These are phyloP conservation scores for Aspergillus luchuensis DNA, from an alignment of 2,329 filamentous ascomycete species.

Conservation along the genomic window DNA sequence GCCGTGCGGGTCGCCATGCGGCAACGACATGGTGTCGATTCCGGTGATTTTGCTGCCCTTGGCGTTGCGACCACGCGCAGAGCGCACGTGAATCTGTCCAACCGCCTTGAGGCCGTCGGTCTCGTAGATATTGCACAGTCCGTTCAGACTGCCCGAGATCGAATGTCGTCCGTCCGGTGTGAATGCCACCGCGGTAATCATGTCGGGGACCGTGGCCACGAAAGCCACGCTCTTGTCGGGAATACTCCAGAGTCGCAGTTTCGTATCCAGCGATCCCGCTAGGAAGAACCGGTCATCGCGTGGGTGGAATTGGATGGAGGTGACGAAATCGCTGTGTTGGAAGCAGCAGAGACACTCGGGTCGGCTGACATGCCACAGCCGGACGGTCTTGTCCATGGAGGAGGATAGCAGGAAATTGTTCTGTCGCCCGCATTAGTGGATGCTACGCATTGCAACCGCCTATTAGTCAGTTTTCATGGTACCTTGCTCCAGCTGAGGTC, in stretches of 20 bases:
- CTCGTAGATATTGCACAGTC: conserved; percentile 86
- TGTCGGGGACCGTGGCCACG: conserved; percentile 73
- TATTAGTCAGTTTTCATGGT: conserved; percentile 12
- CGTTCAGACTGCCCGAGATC: conserved; percentile 84
- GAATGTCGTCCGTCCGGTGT: conserved; percentile 87
- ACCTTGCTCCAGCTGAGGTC: conserved; percentile 96
- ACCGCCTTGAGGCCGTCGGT: conserved; percentile 85
- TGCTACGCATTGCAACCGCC: neutral
- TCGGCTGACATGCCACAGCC: conserved; percentile 87
- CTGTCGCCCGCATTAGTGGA: conserved; percentile 32
- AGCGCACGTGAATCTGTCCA: conserved; percentile 89
- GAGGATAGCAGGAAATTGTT: conserved; percentile 96
- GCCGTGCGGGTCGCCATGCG: conserved; percentile 58
- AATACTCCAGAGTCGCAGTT: conserved; percentile 91
- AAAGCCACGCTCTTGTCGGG: conserved; percentile 93
- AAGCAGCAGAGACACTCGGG: conserved; percentile 89
- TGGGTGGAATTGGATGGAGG: conserved; percentile 91
- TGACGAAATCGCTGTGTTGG: conserved; percentile 92
- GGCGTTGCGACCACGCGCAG: conserved; percentile 85
- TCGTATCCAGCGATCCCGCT: conserved; percentile 86
- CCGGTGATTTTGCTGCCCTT: conserved; percentile 98
- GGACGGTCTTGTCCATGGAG: conserved; percentile 97
- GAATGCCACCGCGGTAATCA: conserved; percentile 93
- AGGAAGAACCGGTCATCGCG: conserved; percentile 95
- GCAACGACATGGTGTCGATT: conserved; percentile 72